phyloP scores from a whole-genome alignment of 139 green algal species.

The Tetradesmus lagerheimii region DNA sequence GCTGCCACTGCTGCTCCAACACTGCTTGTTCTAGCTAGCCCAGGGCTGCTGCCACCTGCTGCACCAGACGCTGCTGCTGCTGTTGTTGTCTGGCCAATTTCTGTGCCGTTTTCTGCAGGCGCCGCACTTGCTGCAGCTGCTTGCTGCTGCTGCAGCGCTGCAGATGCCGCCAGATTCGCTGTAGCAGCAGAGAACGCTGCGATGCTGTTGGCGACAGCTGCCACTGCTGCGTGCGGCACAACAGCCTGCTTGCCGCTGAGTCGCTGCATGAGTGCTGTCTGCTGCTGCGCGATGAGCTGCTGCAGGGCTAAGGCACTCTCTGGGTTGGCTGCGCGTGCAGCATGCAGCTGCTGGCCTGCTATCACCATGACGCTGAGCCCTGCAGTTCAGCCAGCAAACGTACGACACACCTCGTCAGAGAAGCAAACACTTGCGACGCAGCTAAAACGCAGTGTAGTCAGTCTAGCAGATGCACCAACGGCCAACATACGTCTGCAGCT shows the following conservation, averaged over 20 bases:
- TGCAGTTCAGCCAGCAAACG: neutral
- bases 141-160: conserved; percentile 20
- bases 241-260: conserved; percentile 17
- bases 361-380: conserved; percentile 17
- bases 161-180: neutral
- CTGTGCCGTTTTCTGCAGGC: neutral
- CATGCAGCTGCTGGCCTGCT: neutral
- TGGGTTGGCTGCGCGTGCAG: conserved; percentile 2
- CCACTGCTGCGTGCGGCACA: neutral
- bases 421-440: neutral
- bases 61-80: conserved; percentile 14
- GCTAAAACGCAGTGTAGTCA: too few species aligned
- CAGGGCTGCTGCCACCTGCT: neutral
- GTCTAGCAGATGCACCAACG: too few species aligned
- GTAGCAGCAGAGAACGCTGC: neutral
- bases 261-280: conserved; percentile 31
- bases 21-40: neutral
- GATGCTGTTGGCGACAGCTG: neutral
- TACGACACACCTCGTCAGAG: neutral
- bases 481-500: too few species aligned
- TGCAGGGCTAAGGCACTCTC: conserved; percentile 39
- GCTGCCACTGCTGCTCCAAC: neutral
- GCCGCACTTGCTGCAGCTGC: neutral
- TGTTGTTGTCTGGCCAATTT: neutral
- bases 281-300: conserved; percentile 45